Evolutionary conservation across 345 rosid genomes (phyloP).

Genomic region (Durio zibethinus): DNA sequence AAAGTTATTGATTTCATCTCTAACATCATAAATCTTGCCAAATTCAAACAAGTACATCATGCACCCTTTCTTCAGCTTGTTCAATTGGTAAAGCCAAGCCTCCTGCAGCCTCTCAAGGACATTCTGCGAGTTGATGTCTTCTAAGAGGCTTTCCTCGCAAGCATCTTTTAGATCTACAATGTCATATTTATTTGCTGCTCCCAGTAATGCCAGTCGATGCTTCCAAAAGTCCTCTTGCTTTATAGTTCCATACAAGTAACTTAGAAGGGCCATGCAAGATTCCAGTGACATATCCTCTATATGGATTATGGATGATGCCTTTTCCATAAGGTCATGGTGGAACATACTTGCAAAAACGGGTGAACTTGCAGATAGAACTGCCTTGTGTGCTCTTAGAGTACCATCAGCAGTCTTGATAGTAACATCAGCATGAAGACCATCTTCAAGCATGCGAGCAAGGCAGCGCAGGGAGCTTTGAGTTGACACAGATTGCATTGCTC

Average conservation of each 20-base stretch:
- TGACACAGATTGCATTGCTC: conserved; percentile 56
- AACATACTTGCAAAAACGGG: conserved; percentile 89
- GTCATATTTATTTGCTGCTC: conserved; percentile 85
- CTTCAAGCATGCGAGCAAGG: conserved; percentile 81
- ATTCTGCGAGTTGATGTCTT: conserved; percentile 70
- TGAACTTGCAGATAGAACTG: conserved; percentile 80
- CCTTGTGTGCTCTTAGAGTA: conserved; percentile 75
- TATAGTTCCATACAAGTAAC: conserved; percentile 75
- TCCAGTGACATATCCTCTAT: conserved; percentile 85
- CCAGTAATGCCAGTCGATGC: conserved; percentile 68
- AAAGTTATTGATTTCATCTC: conserved; percentile 67
- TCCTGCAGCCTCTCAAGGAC: conserved; percentile 88
- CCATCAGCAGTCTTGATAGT: conserved; percentile 74
- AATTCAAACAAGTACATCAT: conserved; percentile 76
- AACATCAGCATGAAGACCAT: conserved; percentile 66
- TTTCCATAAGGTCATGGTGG: conserved; percentile 80
- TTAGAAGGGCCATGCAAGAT: conserved; percentile 68
- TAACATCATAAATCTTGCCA: conserved; percentile 80
- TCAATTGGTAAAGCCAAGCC: conserved; percentile 83
- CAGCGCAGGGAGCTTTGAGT: conserved; percentile 58
- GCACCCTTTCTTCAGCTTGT: conserved; percentile 82
- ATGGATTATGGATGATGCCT: conserved; percentile 72
- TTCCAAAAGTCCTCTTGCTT: conserved; percentile 81
- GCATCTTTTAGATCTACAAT: conserved; percentile 66
- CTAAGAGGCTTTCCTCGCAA: conserved; percentile 83